Conservation (phyloP, 2,329 filamentous ascomycete species). For the Cordyceps javanica region DNA sequence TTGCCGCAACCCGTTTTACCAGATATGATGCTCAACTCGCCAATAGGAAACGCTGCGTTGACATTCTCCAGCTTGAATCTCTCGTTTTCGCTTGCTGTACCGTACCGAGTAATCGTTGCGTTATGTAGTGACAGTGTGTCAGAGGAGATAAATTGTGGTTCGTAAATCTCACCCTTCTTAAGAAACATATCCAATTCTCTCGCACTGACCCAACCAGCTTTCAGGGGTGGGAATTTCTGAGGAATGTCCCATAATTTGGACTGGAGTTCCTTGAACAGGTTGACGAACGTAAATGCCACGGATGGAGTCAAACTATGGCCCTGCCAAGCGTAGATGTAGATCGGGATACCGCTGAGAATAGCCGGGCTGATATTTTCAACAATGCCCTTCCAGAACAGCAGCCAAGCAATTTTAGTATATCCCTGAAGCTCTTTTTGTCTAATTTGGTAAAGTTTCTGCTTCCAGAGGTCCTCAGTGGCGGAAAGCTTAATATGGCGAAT, state of each 20-base stretch:
- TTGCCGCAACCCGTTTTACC: slow-evolving; percentile 15
- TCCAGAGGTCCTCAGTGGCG: slow-evolving; percentile 11
- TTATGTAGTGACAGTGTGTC: neutral
- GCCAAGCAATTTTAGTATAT: neutral
- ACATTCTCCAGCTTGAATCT: slow-evolving; percentile 3
- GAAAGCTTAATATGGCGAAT: slow-evolving; percentile 16
- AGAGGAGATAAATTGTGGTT: neutral
- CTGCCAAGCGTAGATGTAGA: neutral
- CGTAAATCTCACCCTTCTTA: neutral
- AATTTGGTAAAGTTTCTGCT: slow-evolving; percentile 6
- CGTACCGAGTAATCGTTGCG: neutral
- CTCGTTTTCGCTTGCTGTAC: neutral
- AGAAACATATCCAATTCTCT: slow-evolving; percentile 10
- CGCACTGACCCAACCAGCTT: slow-evolving; percentile 8
- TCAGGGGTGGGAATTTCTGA: neutral
- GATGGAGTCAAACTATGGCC: neutral
- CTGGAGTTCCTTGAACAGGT: slow-evolving; percentile 12
- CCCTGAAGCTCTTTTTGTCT: slow-evolving; percentile 5
- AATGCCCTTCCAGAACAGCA: neutral
- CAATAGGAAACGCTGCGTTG: slow-evolving; percentile 9
- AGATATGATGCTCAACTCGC: slow-evolving; percentile 11
- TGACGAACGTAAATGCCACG: slow-evolving; percentile 13
- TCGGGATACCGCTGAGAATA: slow-evolving; percentile 5
- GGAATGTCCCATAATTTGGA: slow-evolving; percentile 3
- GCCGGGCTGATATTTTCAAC: slow-evolving; percentile 10